Evolutionary conservation across 768 basidiomycete species (phyloP), one percentile per base, ranked within the genome.

Genomic region (Tylopilus plumbeoviolaceoides): DNA sequence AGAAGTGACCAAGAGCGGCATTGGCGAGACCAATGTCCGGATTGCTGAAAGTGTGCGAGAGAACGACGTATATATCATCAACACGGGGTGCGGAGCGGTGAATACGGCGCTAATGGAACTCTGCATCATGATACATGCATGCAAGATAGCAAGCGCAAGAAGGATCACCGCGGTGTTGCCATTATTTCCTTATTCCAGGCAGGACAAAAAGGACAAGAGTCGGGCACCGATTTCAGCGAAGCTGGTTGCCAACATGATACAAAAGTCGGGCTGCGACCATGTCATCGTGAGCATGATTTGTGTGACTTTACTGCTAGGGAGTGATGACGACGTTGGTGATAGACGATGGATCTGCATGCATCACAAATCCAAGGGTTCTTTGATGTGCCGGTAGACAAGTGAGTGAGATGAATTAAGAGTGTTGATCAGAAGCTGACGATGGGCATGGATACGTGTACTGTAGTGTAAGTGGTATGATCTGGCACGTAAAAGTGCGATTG

Each of bases 311-410:
- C 35, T 20, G 51, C 56, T 23, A 3, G 12, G 35, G 36, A 7
- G 18, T 18, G 36, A 56, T 53, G 54, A 61, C 30, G 33, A 11
- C 38, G 40, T 18, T 48, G 43, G 35, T 36, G 51, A 36, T 27
- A 95, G 92, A 98, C 95, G 9, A 97, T 98, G 93, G 97, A 99
- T 73, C 77, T 98, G 54, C 95, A 99, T 68, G 97, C 97, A 30
- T 95, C 93, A 2, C 97, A 99, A 68, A 98, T 99, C 57, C 97
- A 99, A 74, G 97, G 97, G 7, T 99, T 99, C 76, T 99, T 99
- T 71, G 95, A 98, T 71, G 95, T 98, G 41, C 97, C 97, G 8
- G 95, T 98, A 63, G 97, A 99, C 79, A 98, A 99, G 92, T 95
- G 68, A 81, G 92, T 83, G 53, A 33, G 51, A 50, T 45, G 43